Base-by-base conservation (phyloP, 2,329 filamentous ascomycete genomes). In the Pyrenophora graminea region DNA sequence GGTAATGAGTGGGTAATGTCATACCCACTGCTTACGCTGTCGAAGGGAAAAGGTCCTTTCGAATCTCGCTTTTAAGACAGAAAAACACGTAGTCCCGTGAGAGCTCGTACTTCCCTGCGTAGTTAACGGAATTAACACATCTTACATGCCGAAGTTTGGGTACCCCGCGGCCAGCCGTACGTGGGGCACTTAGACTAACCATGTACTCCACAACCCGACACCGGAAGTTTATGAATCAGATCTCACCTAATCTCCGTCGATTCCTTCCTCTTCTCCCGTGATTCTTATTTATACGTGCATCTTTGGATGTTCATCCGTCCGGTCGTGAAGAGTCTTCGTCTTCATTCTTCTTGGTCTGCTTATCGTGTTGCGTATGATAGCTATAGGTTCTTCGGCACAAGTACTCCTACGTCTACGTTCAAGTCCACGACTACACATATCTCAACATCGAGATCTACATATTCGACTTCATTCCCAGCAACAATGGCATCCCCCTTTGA, bases 401-500 rank as follows among this genome's bases (percentile, higher is more conserved):
- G 19, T 21, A 21, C 19, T 5, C 19, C 19, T 21, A 21, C 19
- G 7, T 27, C 25, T 27, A 27, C 25, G 5, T 21, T 21, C 19
- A 21, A 21, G 19, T 5, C 31, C 27, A 15, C 12, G 18, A 18
- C n/a, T 19, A 17, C 36, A 34, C 31, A 7, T 3, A 31, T 17
- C 13, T 30, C 19, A 21, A 21, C 10, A 5, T 19, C 31, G 6
- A 17, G 10, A 12, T 7, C 31, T 19, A 10, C 18, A 8, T 39
- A 19, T 15, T 51, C 45, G 27, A 47, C 18, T 44, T 45, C 39
- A 48, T 52, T 39, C 3, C 34, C 23, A 43, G 41, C n/a, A 48
- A 50, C 33, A 12, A 66, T 64, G 64, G 51, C 62, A 21, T 72
- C 62, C 21, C 37, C 60, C 7, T 73, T 73, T 45, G 64, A 71